Evolutionary conservation across 306 rosid species (phyloP).

Genomic region (Vigna mungo): DNA sequence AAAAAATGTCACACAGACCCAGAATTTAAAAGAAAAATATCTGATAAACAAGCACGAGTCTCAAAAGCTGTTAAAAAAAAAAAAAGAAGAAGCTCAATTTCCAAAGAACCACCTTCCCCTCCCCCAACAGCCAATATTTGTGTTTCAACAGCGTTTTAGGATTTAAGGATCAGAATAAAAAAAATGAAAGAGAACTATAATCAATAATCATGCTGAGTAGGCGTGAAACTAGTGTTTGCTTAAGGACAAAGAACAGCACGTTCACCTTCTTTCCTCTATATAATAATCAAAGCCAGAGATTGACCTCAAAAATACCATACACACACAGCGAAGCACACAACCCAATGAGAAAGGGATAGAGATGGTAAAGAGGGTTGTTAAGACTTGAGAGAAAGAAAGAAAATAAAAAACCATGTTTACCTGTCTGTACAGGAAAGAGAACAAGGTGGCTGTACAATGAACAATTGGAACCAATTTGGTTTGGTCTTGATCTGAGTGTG

Average conservation of each 20-base stretch:
- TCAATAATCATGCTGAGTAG: conserved; percentile 53
- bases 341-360: conserved; percentile 52
- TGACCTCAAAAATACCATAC: conserved; percentile 55
- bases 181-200: conserved; percentile 52
- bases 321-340: conserved; percentile 75
- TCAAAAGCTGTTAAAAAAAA: conserved; percentile 72
- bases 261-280: conserved; percentile 60
- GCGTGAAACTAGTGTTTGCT: conserved; percentile 72
- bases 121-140: conserved; percentile 54
- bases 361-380: conserved; percentile 36
- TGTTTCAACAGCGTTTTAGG: conserved; percentile 35
- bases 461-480: conserved; percentile 38
- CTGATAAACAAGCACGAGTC: conserved; percentile 79
- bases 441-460: conserved; percentile 55
- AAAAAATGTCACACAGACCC: conserved; percentile 50
- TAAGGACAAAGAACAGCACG: conserved; percentile 80
- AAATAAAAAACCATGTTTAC: conserved; percentile 52
- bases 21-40: conserved; percentile 53
- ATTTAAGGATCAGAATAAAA: conserved; percentile 53
- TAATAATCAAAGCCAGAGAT: conserved; percentile 64
- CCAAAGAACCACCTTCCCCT: conserved; percentile 62
- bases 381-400: neutral
- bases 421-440: conserved; percentile 51
- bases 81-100: conserved; percentile 59
- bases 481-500: conserved; percentile 48